These are phyloP conservation scores for Aspergillus cristatus DNA, from an alignment of 495 filamentous ascomycete genomes.

Conservation along the genomic window DNA sequence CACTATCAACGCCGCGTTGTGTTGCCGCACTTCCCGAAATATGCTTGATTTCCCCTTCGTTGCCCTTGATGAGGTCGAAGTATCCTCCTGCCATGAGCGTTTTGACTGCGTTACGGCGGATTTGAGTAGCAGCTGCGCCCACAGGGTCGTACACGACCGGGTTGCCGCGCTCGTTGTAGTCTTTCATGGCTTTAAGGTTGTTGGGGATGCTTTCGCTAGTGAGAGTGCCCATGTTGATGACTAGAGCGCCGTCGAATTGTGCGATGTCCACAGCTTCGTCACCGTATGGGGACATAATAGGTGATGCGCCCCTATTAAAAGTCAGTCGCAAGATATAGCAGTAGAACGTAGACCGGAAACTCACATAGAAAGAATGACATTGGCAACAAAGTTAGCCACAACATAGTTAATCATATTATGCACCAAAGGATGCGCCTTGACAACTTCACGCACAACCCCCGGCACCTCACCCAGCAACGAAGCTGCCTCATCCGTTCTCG, in stretches of 20 bases:
- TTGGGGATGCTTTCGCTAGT: constrained; percentile 60
- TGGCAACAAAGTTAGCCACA: constrained; percentile 88
- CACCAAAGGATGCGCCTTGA: constrained; percentile 57
- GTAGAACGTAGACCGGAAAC: constrained; percentile 1
- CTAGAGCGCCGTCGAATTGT: constrained; percentile 54
- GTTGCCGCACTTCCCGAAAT: constrained; percentile 47
- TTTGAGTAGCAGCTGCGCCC: constrained; percentile 72
- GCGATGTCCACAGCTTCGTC: constrained; percentile 75
- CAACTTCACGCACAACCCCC: constrained; percentile 49
- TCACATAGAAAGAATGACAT: constrained; percentile 69
- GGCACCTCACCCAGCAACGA: constrained; percentile 39
- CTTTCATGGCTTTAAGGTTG: constrained; percentile 56
- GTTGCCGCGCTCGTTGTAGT: constrained; percentile 67
- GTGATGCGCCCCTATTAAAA: constrained; percentile 57
- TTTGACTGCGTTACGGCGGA: constrained; percentile 61
- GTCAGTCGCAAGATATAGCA: constrained; percentile 4
- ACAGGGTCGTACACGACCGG: constrained; percentile 87
- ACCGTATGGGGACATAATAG: constrained; percentile 88
- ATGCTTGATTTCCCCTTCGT: constrained; percentile 81
- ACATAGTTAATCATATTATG: constrained; percentile 97
- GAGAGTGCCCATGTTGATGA: constrained; percentile 94
- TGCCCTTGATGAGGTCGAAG: constrained; percentile 88
- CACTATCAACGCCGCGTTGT: constrained; percentile 85
- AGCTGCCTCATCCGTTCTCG: constrained; percentile 24
- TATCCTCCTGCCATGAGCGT: constrained; percentile 65